Evolutionary conservation across 495 filamentous ascomycete species (phyloP).

Genomic region (Penicillium nucicola): DNA sequence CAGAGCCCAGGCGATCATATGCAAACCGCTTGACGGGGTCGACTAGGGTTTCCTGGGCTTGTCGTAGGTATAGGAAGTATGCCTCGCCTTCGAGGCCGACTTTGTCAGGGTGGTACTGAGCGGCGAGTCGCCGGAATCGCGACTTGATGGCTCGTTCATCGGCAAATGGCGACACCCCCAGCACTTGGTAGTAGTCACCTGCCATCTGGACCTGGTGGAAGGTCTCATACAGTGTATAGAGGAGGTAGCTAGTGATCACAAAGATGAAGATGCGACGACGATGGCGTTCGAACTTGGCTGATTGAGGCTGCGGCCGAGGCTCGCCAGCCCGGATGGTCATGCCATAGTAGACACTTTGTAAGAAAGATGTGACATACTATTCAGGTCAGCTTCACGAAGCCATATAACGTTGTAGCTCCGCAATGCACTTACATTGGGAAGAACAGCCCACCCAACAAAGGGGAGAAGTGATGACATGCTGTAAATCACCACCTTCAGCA

Average conservation of each 20-base stretch:
- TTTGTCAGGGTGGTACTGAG: conserved; percentile 90
- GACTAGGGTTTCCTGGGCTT: conserved; percentile 76
- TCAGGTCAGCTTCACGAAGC: background rate
- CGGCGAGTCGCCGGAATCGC: conserved; percentile 80
- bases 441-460: conserved; percentile 74
- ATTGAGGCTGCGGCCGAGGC: conserved; percentile 71
- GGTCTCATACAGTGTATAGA: conserved; percentile 92
- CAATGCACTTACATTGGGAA: conserved; percentile 61
- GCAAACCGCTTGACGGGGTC: conserved; percentile 82
- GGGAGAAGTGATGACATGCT: conserved; percentile 57
- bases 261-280: conserved; percentile 76
- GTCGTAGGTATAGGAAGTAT: conserved; percentile 78
- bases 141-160: conserved; percentile 76
- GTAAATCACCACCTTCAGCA: background rate
- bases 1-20: conserved; percentile 88
- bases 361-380: conserved; percentile 73
- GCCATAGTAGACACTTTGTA: conserved; percentile 81
- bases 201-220: conserved; percentile 71
- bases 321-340: conserved; percentile 90
- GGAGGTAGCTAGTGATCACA: conserved; percentile 77
- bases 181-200: conserved; percentile 73
- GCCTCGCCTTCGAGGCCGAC: conserved; percentile 44
- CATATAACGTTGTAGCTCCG: background rate
- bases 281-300: conserved; percentile 64
- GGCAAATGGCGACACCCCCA: conserved; percentile 64